Conservation (phyloP, 2,329 filamentous ascomycete species). For the Microdochium bolleyi region DNA sequence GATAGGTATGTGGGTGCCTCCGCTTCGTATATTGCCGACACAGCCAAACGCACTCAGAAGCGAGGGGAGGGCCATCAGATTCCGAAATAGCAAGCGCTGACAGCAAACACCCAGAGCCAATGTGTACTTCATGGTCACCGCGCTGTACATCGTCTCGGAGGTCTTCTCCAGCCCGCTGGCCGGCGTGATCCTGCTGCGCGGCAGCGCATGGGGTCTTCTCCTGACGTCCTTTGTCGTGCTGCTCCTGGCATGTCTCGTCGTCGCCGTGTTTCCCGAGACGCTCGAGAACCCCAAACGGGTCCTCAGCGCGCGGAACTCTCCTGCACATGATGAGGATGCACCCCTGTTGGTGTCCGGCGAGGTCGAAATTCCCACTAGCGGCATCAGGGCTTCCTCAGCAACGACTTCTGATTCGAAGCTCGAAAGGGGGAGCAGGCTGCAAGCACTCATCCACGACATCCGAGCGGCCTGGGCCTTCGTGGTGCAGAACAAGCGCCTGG, state of each 20-base stretch:
- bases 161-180: constrained; percentile 30
- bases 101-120: constrained; percentile 18
- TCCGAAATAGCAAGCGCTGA: background rate
- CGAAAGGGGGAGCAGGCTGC: constrained; percentile 22
- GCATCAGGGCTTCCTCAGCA: background rate
- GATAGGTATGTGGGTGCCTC: background rate
- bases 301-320: too few species aligned
- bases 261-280: constrained; percentile 33
- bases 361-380: background rate
- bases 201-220: constrained; percentile 32
- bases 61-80: too few species aligned
- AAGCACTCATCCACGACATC: constrained; percentile 26
- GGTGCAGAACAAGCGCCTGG: constrained; percentile 23
- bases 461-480: background rate
- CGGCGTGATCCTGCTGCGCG: constrained; percentile 27
- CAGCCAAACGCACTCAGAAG: too few species aligned
- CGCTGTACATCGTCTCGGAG: constrained; percentile 27
- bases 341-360: too few species aligned
- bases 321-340: too few species aligned
- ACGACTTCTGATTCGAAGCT: background rate
- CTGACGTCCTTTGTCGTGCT: constrained; percentile 22
- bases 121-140: constrained; percentile 30
- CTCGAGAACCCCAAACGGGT: constrained; percentile 21
- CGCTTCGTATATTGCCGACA: too few species aligned
- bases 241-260: constrained; percentile 15